Evolutionary conservation across 2,329 filamentous ascomycete genomes (phyloP).

Genomic region (Orbilia oligospora): DNA sequence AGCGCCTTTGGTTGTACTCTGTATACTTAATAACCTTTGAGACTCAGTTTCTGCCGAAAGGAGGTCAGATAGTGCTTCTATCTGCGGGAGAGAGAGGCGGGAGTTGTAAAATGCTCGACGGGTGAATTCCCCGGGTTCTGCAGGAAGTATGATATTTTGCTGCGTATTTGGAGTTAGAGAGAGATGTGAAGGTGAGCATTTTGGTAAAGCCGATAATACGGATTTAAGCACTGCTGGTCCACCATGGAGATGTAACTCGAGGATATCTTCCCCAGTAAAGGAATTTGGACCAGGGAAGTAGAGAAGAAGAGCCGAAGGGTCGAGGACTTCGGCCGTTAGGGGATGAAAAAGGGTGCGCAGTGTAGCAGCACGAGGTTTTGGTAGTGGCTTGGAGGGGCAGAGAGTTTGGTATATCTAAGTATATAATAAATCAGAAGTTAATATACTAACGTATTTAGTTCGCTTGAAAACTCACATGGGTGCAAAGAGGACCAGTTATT

Average conservation of each 20-base stretch:
- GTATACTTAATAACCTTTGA: slow-evolving; percentile 81
- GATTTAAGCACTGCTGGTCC: slow-evolving; percentile 90
- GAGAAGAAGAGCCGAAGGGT: slow-evolving; percentile 83
- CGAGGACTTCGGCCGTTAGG: slow-evolving; percentile 71
- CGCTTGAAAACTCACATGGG: slow-evolving; percentile 71
- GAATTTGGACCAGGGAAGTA: slow-evolving; percentile 86
- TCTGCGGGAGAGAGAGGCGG: slow-evolving; percentile 87
- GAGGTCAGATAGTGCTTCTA: slow-evolving; percentile 76
- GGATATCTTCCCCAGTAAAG: slow-evolving; percentile 90
- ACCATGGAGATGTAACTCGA: slow-evolving; percentile 96
- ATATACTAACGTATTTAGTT: slow-evolving; percentile 22
- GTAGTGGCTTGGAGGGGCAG: slow-evolving; percentile 72
- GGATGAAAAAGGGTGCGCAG: slow-evolving; percentile 82
- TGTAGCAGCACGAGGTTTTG: slow-evolving; percentile 76
- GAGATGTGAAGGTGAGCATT: slow-evolving; percentile 66
- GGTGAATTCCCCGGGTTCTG: slow-evolving; percentile 96
- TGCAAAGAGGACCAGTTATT: slow-evolving; percentile 83
- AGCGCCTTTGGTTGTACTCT: slow-evolving; percentile 74
- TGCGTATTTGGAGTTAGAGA: slow-evolving; percentile 24
- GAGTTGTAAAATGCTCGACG: slow-evolving; percentile 89
- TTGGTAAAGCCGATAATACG: slow-evolving; percentile 82
- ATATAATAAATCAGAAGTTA: slow-evolving; percentile 60
- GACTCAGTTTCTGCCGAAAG: slow-evolving; percentile 86
- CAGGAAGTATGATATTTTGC: slow-evolving; percentile 78
- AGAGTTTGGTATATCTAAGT: slow-evolving; percentile 78